Conservation (phyloP, 164 flowering plant genomes). For the Vitis cinerea region DNA sequence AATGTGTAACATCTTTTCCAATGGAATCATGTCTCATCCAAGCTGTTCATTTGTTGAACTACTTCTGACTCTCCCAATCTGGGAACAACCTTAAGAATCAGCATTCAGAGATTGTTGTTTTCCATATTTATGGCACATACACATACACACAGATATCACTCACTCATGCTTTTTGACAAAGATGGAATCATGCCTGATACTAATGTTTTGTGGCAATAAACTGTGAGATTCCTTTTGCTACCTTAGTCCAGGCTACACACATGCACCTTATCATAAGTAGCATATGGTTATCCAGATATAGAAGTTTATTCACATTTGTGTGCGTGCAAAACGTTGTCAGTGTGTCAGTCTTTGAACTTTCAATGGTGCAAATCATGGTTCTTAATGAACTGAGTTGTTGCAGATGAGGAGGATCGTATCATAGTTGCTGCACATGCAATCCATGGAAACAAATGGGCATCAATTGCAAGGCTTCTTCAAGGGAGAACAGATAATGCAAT, state of each 20-base stretch:
- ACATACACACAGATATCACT: not conserved
- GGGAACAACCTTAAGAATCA: not conserved
- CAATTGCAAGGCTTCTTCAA: constrained; percentile 71
- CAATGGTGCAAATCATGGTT: not conserved
- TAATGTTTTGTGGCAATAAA: not conserved
- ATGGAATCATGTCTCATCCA: not conserved
- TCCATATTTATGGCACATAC: not conserved
- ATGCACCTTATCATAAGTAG: not conserved
- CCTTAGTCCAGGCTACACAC: not conserved
- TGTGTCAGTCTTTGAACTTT: not conserved
- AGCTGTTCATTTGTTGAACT: not conserved
- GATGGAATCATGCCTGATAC: not conserved
- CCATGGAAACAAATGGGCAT: constrained; percentile 96
- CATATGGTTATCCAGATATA: not conserved
- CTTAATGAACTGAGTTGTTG: constrained; percentile 20
- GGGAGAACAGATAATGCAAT: constrained; percentile 95
- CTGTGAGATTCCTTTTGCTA: not conserved
- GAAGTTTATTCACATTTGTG: not conserved
- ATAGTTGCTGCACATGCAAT: constrained; percentile 73
- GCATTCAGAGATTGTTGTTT: not conserved
- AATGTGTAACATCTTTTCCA: not conserved
- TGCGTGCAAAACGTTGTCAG: not conserved
- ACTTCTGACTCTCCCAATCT: not conserved
- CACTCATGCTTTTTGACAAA: not conserved
- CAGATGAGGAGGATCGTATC: constrained; percentile 85